phyloP scores from a whole-genome alignment of 306 rosid genomes.

The Biancaea sappan region DNA sequence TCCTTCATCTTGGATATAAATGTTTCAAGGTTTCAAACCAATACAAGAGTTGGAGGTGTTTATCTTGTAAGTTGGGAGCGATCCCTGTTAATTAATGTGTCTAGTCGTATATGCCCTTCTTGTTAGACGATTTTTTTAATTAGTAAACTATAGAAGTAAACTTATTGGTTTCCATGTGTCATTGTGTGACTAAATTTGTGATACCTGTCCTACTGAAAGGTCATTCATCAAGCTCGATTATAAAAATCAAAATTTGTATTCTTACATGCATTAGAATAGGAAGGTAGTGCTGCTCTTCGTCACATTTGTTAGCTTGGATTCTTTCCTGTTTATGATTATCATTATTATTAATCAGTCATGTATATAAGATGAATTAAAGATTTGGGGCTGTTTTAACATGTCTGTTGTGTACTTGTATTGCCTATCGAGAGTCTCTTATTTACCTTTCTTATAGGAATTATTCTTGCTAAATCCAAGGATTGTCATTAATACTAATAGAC shows the following conservation, averaged over 20 bases:
- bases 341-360: too few relatives aligned
- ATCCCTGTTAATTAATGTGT: background rate
- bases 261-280: background rate
- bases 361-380: too few relatives aligned
- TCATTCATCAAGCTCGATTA: constrained; percentile 5
- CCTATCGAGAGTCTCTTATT: too few relatives aligned
- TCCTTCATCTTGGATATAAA: background rate
- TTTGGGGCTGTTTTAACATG: too few relatives aligned
- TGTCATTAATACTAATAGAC: too few relatives aligned
- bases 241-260: background rate
- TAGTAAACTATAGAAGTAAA: background rate
- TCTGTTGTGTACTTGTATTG: too few relatives aligned
- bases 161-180: background rate
- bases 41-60: background rate
- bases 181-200: background rate
- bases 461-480: too few relatives aligned
- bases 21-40: background rate
- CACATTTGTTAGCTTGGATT: too few relatives aligned
- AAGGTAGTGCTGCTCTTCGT: too few relatives aligned
- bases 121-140: background rate
- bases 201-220: background rate
- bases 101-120: background rate
- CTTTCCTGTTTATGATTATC: too few relatives aligned
- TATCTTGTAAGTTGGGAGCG: background rate
- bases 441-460: too few relatives aligned